Base-by-base conservation (phyloP, 306 rosid genomes). In the Morella rubra region DNA sequence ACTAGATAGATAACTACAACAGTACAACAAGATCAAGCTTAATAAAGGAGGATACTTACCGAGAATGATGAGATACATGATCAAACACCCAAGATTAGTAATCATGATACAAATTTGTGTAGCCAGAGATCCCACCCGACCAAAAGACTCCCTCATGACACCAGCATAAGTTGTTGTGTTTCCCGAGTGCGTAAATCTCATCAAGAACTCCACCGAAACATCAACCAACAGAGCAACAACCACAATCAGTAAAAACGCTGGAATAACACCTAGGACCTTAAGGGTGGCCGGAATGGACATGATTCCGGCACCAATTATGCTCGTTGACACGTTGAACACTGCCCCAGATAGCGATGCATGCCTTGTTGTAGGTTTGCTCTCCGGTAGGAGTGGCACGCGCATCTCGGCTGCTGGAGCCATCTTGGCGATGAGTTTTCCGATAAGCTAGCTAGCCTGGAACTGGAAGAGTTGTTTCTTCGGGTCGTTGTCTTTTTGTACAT, bases 261-360 rank as follows among this genome's bases (percentile, higher is more conserved):
- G 97, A 66, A 92, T 58, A 18, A 90, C 88, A 3, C 98, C 98
- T 3, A 95, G 86, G 69, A 95, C 96, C 82, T 87, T 92, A 4
- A 95, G 77, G 18, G 95, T 88, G 13, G 93, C 93, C 64, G 98
- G 98, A 10, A 95, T 86, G 20, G 98, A 95, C 98, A 92, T 95
- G 45, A 95, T 95, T 44, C 98, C 97, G 9, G 96, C 95, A 9
- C 98, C 98, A 9, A 95, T 77, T 12, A 92, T 89, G 86, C 85
- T 95, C 2, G 92, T 92, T 5, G 97, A 89, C 11, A 95, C 89
- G 42, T 95, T 95, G 79, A 92, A 89, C 70, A 95, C 96, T 3
- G 98, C 97, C 4, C 97, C 97, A 0, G 85, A 22, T 1, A 92
- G 77, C 5, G 97, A 81, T 0, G 89, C 92, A 8, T 72, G 81